A percentile compares a stretch with the other conserved stretches of the same genome.
These are phyloP conservation scores for Metschnikowia dekortorum DNA, from an alignment of 805 yeast genomes.

Conservation along the genomic window DNA sequence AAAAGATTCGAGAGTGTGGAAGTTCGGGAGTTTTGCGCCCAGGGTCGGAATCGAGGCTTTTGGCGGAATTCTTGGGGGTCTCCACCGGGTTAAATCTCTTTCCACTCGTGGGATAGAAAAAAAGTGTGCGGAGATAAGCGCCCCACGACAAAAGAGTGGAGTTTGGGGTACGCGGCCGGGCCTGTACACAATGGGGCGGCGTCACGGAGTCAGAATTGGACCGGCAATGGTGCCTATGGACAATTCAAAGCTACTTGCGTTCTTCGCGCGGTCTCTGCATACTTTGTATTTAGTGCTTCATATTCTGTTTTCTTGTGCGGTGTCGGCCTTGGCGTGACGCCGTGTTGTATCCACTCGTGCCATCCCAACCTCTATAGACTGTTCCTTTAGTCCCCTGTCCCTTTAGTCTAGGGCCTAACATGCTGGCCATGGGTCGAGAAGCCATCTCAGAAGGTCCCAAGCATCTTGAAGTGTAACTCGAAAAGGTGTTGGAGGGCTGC, in stretches of 20 bases:
- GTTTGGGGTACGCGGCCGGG: constrained; percentile 2
- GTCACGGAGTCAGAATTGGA: neutral
- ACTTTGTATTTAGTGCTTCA: too few species aligned
- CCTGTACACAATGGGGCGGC: neutral
- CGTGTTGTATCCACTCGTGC: too few species aligned
- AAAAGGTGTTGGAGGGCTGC: too few species aligned
- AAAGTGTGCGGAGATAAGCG: constrained; percentile 2
- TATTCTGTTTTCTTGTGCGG: too few species aligned
- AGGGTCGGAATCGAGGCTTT: too few species aligned
- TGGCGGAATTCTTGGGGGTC: neutral
- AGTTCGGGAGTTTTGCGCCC: neutral
- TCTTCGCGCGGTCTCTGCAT: neutral
- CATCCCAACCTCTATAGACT: too few species aligned
- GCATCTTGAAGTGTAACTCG: too few species aligned
- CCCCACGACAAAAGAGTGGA: neutral
- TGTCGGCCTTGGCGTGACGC: too few species aligned
- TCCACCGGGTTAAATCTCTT: neutral
- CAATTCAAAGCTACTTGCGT: neutral
- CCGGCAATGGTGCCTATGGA: neutral
- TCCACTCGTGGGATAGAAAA: neutral
- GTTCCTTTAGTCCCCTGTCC: too few species aligned
- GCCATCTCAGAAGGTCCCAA: too few species aligned
- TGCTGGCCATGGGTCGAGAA: too few species aligned
- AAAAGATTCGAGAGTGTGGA: neutral
- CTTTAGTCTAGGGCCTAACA: too few species aligned